These are phyloP conservation scores for Eruca vesicaria DNA, from an alignment of 441 rosid species.

Conservation along the genomic window DNA sequence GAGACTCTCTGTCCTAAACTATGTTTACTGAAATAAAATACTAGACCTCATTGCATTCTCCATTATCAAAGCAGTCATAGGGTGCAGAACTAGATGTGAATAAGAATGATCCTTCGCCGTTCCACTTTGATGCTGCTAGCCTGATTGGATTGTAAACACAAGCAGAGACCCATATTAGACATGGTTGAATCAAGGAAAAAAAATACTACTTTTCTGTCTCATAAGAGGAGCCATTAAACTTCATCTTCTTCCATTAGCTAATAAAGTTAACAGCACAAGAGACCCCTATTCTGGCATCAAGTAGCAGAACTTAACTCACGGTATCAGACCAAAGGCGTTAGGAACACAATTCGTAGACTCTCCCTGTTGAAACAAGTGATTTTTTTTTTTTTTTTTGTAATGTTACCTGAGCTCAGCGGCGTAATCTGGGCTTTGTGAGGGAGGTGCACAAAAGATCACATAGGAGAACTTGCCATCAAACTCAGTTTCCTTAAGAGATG, in stretches of 20 bases:
- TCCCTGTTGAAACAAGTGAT: not conserved
- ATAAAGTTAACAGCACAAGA: not conserved
- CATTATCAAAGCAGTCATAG: conserved; percentile 74
- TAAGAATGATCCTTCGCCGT: conserved; percentile 78
- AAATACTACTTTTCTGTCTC: not conserved
- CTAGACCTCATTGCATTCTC: conserved; percentile 69
- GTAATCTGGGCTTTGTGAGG: conserved; percentile 72
- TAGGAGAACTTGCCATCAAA: conserved; percentile 50
- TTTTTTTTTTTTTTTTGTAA: not conserved
- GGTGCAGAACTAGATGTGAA: conserved; percentile 90
- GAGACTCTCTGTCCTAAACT: not conserved
- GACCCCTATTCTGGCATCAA: not conserved
- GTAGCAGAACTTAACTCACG: not conserved
- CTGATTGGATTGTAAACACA: conserved; percentile 39
- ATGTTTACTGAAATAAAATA: conserved; percentile 5
- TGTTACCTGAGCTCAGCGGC: conserved; percentile 75
- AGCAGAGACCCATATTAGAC: not conserved
- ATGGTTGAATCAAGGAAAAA: not conserved
- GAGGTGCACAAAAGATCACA: conserved; percentile 93
- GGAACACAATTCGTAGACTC: not conserved
- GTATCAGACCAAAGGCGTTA: not conserved
- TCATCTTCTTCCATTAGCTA: conserved; percentile 1
- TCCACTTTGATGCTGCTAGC: conserved; percentile 83
- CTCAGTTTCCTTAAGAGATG: conserved; percentile 54
- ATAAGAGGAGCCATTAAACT: not conserved